A percentile compares a stretch with the other conserved stretches of the same genome.
phyloP scores from a whole-genome alignment of 176 grass and related monocot species.

The Puya raimondii region DNA sequence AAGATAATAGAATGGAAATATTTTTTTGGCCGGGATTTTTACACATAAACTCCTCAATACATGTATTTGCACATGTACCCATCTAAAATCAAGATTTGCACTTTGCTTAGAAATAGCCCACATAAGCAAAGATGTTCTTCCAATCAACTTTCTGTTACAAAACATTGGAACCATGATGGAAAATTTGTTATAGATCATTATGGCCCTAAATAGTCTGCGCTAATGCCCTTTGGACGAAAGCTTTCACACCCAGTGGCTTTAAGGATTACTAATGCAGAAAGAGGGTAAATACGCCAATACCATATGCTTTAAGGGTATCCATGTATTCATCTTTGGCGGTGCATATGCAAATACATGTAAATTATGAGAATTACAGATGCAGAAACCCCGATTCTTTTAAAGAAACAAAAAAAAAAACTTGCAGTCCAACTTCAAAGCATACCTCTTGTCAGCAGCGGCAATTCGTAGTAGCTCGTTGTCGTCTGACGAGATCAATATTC shows the following conservation, averaged over 20 bases:
- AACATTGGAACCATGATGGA: no score
- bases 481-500: constrained; percentile 52
- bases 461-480: constrained; percentile 52
- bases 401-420: neutral
- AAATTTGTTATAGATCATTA: no score
- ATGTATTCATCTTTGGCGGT: no score
- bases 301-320: neutral
- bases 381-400: no score
- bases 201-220: no score
- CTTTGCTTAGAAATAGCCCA: neutral
- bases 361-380: neutral
- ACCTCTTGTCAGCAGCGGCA: constrained; percentile 89
- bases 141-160: no score
- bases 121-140: neutral
- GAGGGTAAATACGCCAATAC: neutral
- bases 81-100: no score
- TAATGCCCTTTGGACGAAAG: no score
- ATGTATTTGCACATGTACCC: no score
- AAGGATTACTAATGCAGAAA: neutral
- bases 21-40: neutral
- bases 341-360: neutral
- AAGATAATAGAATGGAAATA: neutral
- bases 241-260: no score
- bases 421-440: constrained; percentile 11
- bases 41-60: no score